Percentiles rank a stretch among this genome's conserved stretches.
Conservation (phyloP, 768 basidiomycete genomes). For the Cubamyces lactineus region DNA sequence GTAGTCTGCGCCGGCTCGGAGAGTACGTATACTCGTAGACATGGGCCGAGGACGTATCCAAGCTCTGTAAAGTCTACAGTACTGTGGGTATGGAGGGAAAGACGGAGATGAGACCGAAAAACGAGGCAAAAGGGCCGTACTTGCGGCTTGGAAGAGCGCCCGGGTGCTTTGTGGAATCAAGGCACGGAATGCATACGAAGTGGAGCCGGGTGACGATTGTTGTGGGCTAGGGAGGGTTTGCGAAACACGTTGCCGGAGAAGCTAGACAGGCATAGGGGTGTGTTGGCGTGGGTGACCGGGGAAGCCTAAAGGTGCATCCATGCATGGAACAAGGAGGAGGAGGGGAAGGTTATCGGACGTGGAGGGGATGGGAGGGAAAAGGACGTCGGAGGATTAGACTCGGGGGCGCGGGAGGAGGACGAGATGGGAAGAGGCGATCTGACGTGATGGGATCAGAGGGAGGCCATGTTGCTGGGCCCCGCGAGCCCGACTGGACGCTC, state of each 20-base stretch:
- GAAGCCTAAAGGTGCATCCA: background rate
- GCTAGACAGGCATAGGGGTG: background rate
- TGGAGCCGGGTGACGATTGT: conserved; percentile 8
- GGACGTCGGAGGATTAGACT: conserved; percentile 1
- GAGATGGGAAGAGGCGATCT: background rate
- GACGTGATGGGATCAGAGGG: background rate
- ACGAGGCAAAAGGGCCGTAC: background rate
- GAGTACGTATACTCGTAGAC: too few species aligned
- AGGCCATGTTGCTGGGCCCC: background rate
- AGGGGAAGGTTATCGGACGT: background rate
- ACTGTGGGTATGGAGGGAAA: too few species aligned
- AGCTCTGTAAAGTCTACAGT: too few species aligned
- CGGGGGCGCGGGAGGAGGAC: background rate
- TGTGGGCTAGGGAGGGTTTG: background rate
- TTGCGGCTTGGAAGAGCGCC: background rate
- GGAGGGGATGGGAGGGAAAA: background rate
- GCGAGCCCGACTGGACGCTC: background rate
- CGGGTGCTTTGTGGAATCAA: conserved; percentile 3
- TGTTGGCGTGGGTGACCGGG: background rate
- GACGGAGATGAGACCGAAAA: background rate
- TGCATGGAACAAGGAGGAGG: background rate
- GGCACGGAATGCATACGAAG: background rate
- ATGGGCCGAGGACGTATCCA: too few species aligned
- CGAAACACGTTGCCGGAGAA: background rate
- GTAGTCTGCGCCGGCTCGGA: too few species aligned